These are phyloP conservation scores for Tetrahymena malaccensis DNA, from an alignment of 73 alveolate species.

Conservation along the genomic window DNA sequence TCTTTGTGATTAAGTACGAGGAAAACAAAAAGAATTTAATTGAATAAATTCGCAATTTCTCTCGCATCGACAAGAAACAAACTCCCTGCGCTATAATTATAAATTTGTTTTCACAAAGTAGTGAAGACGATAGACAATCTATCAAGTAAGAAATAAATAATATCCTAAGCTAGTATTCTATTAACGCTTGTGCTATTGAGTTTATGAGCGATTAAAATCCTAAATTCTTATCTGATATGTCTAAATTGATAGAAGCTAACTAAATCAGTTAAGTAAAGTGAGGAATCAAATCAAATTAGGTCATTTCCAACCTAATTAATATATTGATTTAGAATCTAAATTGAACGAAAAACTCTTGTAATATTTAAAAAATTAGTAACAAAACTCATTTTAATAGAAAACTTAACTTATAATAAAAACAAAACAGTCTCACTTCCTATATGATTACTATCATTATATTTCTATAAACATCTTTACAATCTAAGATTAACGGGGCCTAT, in stretches of 20 bases:
- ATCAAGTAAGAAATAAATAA: background rate
- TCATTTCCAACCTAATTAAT: background rate
- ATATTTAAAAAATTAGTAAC: background rate
- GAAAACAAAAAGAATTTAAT: background rate
- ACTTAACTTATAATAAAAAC: background rate
- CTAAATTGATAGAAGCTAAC: background rate
- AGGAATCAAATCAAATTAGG: background rate
- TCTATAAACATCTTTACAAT: background rate
- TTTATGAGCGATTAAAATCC: background rate
- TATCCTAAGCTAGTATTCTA: background rate
- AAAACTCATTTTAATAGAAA: background rate
- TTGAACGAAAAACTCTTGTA: background rate
- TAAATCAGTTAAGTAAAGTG: background rate
- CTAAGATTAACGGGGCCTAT: background rate
- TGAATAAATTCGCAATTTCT: background rate
- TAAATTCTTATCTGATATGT: background rate
- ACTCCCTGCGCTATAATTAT: background rate
- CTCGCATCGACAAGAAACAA: background rate
- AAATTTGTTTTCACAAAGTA: background rate
- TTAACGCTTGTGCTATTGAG: background rate
- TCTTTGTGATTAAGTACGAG: background rate
- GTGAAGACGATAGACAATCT: background rate
- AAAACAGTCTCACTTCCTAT: background rate
- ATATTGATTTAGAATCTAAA: background rate
- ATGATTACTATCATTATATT: background rate